Base-by-base conservation (phyloP, 345 rosid species). In the Citrus mangshanensis region DNA sequence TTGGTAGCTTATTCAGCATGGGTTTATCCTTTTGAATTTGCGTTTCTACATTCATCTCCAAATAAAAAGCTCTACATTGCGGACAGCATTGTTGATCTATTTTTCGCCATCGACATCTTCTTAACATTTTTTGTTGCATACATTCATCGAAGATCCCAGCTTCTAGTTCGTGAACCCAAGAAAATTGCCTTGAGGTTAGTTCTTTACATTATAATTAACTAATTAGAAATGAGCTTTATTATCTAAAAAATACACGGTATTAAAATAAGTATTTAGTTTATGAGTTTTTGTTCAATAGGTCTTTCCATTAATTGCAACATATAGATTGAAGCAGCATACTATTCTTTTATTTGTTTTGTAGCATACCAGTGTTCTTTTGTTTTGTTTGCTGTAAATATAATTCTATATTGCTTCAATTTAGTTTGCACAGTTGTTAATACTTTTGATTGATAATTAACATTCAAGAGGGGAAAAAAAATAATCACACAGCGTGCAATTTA, bases 1-100 rank as follows among this genome's bases (percentile, higher is more conserved):
- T 77, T 95, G 84, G 98, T 95, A 6, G 89, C 90, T 18, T 95
- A 95, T 87, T 83, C 98, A 0, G 93, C 89, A 32, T 95, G 99
- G 99, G 89, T 91, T 72, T 91, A 81, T 68, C 99, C 99, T 0
- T 93, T 95, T 58, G 95, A 93, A 87, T 82, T 90, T 0, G 96
- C 98, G 19, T 95, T 95, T 82, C 81, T 91, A 65, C 65, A 83
- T 21, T 83, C 89, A 0, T 75, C 87, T 14, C 88, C 90, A 8
- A 60, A 79, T 16, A 84, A 69, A 30, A 73, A 69, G 40, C 88
- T 93, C n/a, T 92, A 76, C 82, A 72, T 91, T 9, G 89, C 85
- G 10, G 98, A 91, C 90, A 90, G 82, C 89, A 34, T 92, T 2
- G 99, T 95, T 46, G 95, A 95, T 82, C 82, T 88, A 2, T 93